Evolutionary conservation across 352 stramenopile species (phyloP), one percentile per base, ranked within the genome.

Genomic region (Thalassiosira mediterranea): DNA sequence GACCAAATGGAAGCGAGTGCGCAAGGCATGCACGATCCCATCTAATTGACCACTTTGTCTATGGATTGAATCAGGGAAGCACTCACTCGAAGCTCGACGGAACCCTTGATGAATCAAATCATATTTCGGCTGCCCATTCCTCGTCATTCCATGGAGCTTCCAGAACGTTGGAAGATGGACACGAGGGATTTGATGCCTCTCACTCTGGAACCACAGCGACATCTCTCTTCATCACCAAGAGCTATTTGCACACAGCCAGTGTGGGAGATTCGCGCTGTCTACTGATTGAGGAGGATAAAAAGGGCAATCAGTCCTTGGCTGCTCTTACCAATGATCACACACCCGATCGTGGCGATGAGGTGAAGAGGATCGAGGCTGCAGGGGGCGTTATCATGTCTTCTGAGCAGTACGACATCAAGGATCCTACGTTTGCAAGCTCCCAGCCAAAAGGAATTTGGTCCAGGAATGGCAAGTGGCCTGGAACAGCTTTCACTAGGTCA

Each of bases 401-500:
- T 19, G 94, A 96, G 74, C 94, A 97, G 81, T 93, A 97, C 19
- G 94, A 97, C 80, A 87, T 95, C 23, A 91, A 96, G 62, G 91
- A 95, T 26, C 53, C 53, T 26, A 62, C 53, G 61, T 79, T 54
- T 13, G 68, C 23, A 69, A 94, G 82, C 46, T 94, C 94, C 66
- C 93, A 97, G 64, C 95, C 94, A 25, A 95, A 95, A 8, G 94
- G 95, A 1, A 96, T 98, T 54, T 98, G 95, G 95, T 81, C 96
- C 81, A 42, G 95, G 80, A 11, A 97, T 91, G 79, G 61, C 3
- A 67, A 73, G 48, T 72, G n/a, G 25, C 82, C 82, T 3, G 83
- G 83, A 13, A 76, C 54, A 52, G 79, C 83, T 7, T 90, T 90
- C 49, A 84, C 74, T 31, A 52, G 83, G 15, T 81, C 57, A 23